Evolutionary conservation across 148 eudicot species (phyloP), one percentile per base, ranked within the genome.

Genomic region (Chenopodium berlandieri): DNA sequence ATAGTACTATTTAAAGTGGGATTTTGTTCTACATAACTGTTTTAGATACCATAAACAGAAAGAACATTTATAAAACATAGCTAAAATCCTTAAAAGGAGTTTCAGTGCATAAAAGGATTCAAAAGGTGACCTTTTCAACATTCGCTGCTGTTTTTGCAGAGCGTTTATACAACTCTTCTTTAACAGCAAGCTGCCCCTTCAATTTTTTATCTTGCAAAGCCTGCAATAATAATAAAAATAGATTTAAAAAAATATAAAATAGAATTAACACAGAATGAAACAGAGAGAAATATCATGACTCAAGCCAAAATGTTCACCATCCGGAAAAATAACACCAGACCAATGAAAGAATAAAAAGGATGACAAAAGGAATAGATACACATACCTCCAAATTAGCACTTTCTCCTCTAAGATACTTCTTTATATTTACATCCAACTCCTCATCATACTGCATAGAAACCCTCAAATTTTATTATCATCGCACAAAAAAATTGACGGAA

Each of bases 361-460:
- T 40, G 60, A 17, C 19, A 34, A 70, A 30, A 52, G 13, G 37
- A 71, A 58, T 4, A 63, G 30, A 77, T 44, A 19, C 34, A 17
- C 14, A 56, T 89, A 95, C 98, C 98, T 91, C 79, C 47, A 93
- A 82, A 82, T 95, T 77, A 68, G 96, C 87, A 73, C 77, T 86
- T 82, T 91, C 92, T 62, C 98, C 98, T 86, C 98, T 87, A 58
- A 93, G 97, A 87, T 90, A 95, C 81, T 93, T 95, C 82, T 89
- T 85, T 50, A 83, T 86, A 72, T 85, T 84, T 64, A 25, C 78
- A 78, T 95, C 92, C 46, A 85, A 69, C 75, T 90, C 90, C 65
- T 90, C 91, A n/a, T 74, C 71, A 52, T 84, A 91, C 97, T 93
- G 87, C 85, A 83, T 2, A 67, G 50, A 7, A 52, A 56, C 4